Percentiles rank a stretch among this genome's conserved stretches.
These are phyloP conservation scores for Inonotus hispidus DNA, from an alignment of 1,284 basidiomycete genomes.

Conservation along the genomic window DNA sequence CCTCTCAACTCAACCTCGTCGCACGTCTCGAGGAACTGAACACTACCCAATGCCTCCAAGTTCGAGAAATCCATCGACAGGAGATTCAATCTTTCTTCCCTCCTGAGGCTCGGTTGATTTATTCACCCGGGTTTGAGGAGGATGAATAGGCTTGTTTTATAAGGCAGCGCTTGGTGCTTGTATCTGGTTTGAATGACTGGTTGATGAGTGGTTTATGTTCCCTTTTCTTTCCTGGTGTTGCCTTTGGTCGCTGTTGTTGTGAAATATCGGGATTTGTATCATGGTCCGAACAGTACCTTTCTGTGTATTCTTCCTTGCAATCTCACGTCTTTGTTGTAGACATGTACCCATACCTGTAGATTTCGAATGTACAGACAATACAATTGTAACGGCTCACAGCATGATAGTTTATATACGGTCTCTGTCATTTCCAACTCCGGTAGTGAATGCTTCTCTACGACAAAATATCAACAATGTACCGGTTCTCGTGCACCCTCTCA, in stretches of 20 bases:
- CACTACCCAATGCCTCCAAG: conserved; percentile 43
- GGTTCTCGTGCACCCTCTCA: background rate
- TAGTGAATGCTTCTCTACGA: too few species aligned
- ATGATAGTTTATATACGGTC: background rate
- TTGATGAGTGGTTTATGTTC: background rate
- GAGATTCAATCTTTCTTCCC: conserved; percentile 26
- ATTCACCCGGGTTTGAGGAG: conserved; percentile 13
- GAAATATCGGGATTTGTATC: background rate
- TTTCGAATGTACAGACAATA: background rate
- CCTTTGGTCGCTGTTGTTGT: background rate
- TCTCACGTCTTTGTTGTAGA: background rate
- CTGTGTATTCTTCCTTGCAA: background rate
- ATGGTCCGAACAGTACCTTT: background rate
- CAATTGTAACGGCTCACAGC: background rate
- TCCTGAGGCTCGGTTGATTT: background rate
- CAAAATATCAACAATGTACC: conserved; percentile 1
- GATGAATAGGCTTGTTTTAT: background rate
- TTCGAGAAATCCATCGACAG: conserved; percentile 36
- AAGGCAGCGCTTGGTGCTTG: too few species aligned
- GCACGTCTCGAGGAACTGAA: conserved; percentile 38
- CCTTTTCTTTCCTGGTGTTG: background rate
- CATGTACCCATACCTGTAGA: background rate
- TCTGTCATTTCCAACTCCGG: too few species aligned
- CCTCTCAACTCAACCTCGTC: conserved; percentile 20
- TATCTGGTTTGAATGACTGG: background rate